phyloP scores from a whole-genome alignment of 2,329 filamentous ascomycete genomes.

The Sporothrix euskadiensis region DNA sequence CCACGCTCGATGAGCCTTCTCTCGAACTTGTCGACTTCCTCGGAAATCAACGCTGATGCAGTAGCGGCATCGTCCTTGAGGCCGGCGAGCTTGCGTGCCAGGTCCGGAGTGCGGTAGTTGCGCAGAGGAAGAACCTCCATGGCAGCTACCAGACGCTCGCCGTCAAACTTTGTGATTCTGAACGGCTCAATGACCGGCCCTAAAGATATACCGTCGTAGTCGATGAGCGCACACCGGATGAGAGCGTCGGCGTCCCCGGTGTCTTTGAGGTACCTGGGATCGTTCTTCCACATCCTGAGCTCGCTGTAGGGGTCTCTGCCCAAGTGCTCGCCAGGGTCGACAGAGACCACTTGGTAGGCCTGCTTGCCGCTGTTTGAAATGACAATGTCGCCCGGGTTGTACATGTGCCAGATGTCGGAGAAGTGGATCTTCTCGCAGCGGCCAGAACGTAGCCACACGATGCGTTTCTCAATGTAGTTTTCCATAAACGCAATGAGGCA shows the following conservation, averaged over 20 bases:
- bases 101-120: neutral
- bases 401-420: slow-evolving; percentile 8
- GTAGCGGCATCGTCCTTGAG: neutral
- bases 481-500: slow-evolving; percentile 4
- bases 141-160: neutral
- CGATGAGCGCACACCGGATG: neutral
- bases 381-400: slow-evolving; percentile 8
- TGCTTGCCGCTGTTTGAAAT: neutral
- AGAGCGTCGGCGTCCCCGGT: neutral
- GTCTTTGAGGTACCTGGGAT: neutral
- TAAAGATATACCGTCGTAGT: neutral
- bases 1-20: neutral
- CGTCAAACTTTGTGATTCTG: neutral
- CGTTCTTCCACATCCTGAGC: too few relatives aligned
- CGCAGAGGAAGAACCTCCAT: neutral
- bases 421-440: neutral
- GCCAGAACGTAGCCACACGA: neutral
- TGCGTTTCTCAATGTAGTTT: slow-evolving; percentile 5
- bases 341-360: neutral
- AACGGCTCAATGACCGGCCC: neutral
- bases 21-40: neutral
- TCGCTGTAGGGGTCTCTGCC: neutral
- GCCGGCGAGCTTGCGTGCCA: neutral
- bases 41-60: neutral
- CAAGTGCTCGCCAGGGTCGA: neutral